Evolutionary conservation across 129 eudicot genomes (phyloP), one percentile per base, ranked within the genome.

Genomic region (Mikania micrantha): DNA sequence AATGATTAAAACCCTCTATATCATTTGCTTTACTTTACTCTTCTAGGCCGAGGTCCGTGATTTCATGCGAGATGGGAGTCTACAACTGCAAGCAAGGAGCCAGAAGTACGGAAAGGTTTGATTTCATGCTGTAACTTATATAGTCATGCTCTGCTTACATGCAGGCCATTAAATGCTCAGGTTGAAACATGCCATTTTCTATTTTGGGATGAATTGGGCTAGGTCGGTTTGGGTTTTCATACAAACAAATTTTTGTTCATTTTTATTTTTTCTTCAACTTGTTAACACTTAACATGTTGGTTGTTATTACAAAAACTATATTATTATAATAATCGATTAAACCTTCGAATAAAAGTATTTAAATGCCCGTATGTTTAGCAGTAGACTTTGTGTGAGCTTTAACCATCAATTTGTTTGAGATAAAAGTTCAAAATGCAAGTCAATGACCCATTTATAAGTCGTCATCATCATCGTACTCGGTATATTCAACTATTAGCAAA

Each of bases 101-200:
- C 96, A 93, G 62, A 93, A 93, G 73, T 93, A 93, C 78, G 99
- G 99, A 34, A 93, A 93, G 99, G 99, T 93, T 35, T 62, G 75
- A 50, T 38, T 67, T 45, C 32, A 32, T 34, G 31, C 38, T 36
- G 13, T 48, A 29, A 27, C 48, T 24, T 40, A 28, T 11, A 20
- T 22, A 4, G 39, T 15, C 29, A 42, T 29, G 31, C 67, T 60
- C 10, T 69, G 20, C 1, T 38, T 64, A 27, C 29, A 7, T 13
- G 31, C n/a, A 52, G 60, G 31, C 1, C 60, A 52, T 22, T 17
- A 22, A 28, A 5, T 1, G 60, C 21, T 50, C 9, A 4, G 47
- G 47, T 41, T 41, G 47, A 41, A 41, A 41, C 47, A 41, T 41
- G 42, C 8, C 1, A 38, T 38, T 38, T 38, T 38, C 42, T 38